Percentiles rank a stretch among this genome's conserved stretches.
Conservation (phyloP, 352 stramenopile species). For the Saprolegnia diclina region DNA sequence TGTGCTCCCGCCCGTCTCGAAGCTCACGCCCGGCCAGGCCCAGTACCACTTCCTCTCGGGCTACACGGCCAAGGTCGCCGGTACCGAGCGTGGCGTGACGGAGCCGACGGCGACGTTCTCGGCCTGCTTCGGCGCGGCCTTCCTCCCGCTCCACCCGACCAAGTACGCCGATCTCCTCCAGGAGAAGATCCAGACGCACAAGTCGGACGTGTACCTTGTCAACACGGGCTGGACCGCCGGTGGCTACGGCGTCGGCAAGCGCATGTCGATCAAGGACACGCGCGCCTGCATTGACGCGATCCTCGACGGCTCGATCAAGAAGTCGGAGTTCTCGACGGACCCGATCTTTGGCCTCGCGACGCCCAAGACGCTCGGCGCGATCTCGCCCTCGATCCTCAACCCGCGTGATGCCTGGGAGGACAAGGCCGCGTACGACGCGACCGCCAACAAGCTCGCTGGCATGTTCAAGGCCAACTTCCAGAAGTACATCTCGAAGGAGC, state of each 20-base stretch:
- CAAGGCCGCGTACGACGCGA: constrained; percentile 87
- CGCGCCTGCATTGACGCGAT: constrained; percentile 95
- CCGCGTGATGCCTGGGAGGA: constrained; percentile 91
- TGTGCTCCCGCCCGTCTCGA: constrained; percentile 95
- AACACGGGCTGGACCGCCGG: constrained; percentile 98
- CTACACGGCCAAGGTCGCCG: constrained; percentile 98
- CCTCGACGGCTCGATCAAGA: constrained; percentile 93
- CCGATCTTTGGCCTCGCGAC: constrained; percentile 94
- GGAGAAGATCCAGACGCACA: constrained; percentile 94
- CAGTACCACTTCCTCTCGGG: constrained; percentile 99
- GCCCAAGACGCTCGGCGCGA: constrained; percentile 78
- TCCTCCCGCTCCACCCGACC: constrained; percentile 96
- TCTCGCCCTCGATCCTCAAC: constrained; percentile 87
- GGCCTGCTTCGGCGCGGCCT: constrained; percentile 96
- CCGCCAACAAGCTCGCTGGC: constrained; percentile 87
- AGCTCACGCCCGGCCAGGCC: constrained; percentile 90
- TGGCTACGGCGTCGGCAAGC: constrained; percentile 93
- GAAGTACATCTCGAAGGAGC: constrained; percentile 92
- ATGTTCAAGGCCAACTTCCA: constrained; percentile 97
- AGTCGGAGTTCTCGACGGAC: constrained; percentile 79
- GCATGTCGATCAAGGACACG: constrained; percentile 97
- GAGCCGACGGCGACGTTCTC: constrained; percentile 95
- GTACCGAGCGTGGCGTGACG: constrained; percentile 95
- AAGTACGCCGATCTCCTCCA: constrained; percentile 96
- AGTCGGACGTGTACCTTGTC: constrained; percentile 92